phyloP scores from a whole-genome alignment of 1,284 basidiomycete species.

The Rhodotorula mucilaginosa region DNA sequence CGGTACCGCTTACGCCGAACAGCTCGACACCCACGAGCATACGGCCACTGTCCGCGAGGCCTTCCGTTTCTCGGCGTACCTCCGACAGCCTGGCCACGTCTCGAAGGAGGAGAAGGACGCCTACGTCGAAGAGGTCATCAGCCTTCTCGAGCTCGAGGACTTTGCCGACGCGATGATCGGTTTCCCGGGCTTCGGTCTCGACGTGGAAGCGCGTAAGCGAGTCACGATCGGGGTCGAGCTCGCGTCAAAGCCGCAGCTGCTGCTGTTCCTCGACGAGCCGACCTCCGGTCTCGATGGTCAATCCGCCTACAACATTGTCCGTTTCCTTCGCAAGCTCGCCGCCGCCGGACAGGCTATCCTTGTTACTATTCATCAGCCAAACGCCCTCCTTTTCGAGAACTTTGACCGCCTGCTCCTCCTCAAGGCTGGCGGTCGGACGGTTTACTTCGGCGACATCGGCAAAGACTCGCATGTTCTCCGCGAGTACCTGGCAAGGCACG shows the following conservation, averaged over 20 bases:
- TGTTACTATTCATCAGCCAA: slow-evolving; percentile 67
- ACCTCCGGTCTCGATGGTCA: slow-evolving; percentile 64
- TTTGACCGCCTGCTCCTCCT: slow-evolving; percentile 43
- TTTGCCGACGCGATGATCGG: slow-evolving; percentile 75
- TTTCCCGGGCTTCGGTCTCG: slow-evolving; percentile 58
- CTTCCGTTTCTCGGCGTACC: slow-evolving; percentile 72
- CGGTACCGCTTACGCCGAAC: slow-evolving; percentile 54
- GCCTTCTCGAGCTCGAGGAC: slow-evolving; percentile 70
- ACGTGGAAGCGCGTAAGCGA: slow-evolving; percentile 72
- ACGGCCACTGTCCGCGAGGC: slow-evolving; percentile 71
- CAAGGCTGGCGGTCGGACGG: slow-evolving; percentile 42
- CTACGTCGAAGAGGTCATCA: slow-evolving; percentile 73
- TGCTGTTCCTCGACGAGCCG: slow-evolving; percentile 77
- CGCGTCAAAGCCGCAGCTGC: slow-evolving; percentile 67
- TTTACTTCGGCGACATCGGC: slow-evolving; percentile 45
- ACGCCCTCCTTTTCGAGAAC: slow-evolving; percentile 51
- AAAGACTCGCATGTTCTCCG: slow-evolving; percentile 55
- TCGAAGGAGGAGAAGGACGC: slow-evolving; percentile 70
- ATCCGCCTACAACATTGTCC: slow-evolving; percentile 80
- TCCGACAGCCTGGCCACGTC: slow-evolving; percentile 71
- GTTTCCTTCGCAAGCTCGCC: slow-evolving; percentile 74
- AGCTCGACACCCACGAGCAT: slow-evolving; percentile 43
- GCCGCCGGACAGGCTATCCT: slow-evolving; percentile 72
- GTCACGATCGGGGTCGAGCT: slow-evolving; percentile 74
- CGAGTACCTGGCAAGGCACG: slow-evolving; percentile 54